A percentile compares a stretch with the other conserved stretches of the same genome.
phyloP scores from a whole-genome alignment of 176 grass and related monocot species.

The Triticum monococcum region DNA sequence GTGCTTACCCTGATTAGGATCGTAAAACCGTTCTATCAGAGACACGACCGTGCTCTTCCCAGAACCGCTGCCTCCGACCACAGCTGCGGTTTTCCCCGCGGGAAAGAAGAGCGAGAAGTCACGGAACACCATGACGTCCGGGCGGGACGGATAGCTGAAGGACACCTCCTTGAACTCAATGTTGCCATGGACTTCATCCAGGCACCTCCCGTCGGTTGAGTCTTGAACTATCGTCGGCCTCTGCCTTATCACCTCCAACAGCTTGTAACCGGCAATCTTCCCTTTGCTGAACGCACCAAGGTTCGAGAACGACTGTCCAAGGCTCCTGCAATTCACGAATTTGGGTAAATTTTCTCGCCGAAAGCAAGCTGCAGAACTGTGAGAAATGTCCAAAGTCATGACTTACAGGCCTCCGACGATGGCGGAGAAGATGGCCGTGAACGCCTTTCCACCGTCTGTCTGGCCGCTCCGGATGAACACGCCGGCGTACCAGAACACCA shows the following conservation, averaged over 20 bases:
- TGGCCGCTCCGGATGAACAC: conserved; percentile 76
- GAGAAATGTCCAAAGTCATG: neutral
- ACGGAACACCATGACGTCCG: conserved; percentile 74
- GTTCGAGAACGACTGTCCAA: conserved; percentile 88
- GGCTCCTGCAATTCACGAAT: conserved; percentile 49
- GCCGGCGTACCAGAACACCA: conserved; percentile 90
- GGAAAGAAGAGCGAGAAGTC: conserved; percentile 95
- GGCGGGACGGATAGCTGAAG: conserved; percentile 81
- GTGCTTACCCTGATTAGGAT: conserved; percentile 78
- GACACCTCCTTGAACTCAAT: conserved; percentile 85
- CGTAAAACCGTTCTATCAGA: conserved; percentile 82
- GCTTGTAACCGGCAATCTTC: conserved; percentile 80
- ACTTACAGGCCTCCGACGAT: conserved; percentile 88
- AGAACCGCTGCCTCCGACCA: conserved; percentile 84
- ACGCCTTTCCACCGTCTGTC: conserved; percentile 84
- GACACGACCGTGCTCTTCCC: conserved; percentile 86
- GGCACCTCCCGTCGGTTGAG: conserved; percentile 48
- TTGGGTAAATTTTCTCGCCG: neutral
- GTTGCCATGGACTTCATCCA: conserved; percentile 79
- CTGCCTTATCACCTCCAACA: conserved; percentile 85
- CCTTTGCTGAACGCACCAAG: conserved; percentile 96
- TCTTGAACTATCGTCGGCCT: conserved; percentile 76
- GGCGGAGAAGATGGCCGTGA: conserved; percentile 86
- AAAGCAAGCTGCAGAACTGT: neutral
- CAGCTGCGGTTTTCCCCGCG: conserved; percentile 62